A percentile compares a stretch with the other conserved stretches of the same genome.
Evolutionary conservation across 169 alveolate genomes (phyloP).

Genomic region (Hepatocystis sp.): DNA sequence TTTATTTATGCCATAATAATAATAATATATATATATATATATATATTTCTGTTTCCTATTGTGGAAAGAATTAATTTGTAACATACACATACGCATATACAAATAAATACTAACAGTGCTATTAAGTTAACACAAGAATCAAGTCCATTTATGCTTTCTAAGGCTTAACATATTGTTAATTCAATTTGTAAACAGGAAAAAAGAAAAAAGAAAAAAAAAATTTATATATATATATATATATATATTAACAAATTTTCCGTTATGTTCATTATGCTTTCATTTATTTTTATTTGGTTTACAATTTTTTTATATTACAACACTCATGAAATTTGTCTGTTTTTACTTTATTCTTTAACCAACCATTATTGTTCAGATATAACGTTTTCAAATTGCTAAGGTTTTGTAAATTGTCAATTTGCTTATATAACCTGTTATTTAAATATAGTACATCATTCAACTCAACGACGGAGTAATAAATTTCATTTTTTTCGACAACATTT

Average conservation of each 20-base stretch:
- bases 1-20: too few relatives aligned
- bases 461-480: slow-evolving; percentile 38
- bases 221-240: too few relatives aligned
- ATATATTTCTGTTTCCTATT: too few relatives aligned
- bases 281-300: not conserved
- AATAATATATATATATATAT: too few relatives aligned
- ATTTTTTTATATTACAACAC: not conserved
- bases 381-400: slow-evolving; percentile 44
- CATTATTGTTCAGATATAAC: slow-evolving; percentile 66
- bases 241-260: too few relatives aligned
- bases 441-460: slow-evolving; percentile 69
- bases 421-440: slow-evolving; percentile 45
- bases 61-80: too few relatives aligned
- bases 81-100: not conserved
- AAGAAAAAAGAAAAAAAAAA: too few relatives aligned
- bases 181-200: too few relatives aligned
- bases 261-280: too few relatives aligned
- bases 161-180: slow-evolving; percentile 25
- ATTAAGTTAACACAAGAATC: slow-evolving; percentile 49
- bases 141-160: slow-evolving; percentile 46
- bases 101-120: slow-evolving; percentile 43
- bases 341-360: not conserved
- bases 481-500: slow-evolving; percentile 29
- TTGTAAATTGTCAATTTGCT: slow-evolving; percentile 23
- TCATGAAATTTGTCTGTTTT: not conserved